Conservation (phyloP, 2,329 filamentous ascomycete species). For the Myotisia sp. region DNA sequence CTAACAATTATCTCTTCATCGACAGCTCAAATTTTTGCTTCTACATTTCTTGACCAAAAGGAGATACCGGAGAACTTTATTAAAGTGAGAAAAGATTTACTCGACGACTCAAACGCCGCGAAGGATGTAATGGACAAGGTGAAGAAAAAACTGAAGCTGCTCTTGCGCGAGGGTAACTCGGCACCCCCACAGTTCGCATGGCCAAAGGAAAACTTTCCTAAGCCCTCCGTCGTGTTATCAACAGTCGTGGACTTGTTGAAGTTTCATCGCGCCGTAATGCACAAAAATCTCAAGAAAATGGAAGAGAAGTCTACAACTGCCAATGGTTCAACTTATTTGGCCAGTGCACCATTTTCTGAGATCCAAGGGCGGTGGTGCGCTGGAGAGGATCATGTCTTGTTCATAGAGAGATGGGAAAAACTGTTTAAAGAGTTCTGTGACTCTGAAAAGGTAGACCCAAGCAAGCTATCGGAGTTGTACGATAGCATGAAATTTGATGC, state of each 20-base stretch:
- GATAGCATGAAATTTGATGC: slow-evolving; percentile 99
- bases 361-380: slow-evolving; percentile 94
- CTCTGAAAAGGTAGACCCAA: slow-evolving; percentile 93
- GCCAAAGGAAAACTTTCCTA: slow-evolving; percentile 80
- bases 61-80: slow-evolving; percentile 78
- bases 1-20: slow-evolving; percentile 9
- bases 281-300: slow-evolving; percentile 76
- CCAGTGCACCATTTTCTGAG: slow-evolving; percentile 43
- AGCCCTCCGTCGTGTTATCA: slow-evolving; percentile 82
- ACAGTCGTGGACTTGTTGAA: slow-evolving; percentile 94
- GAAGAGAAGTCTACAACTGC: slow-evolving; percentile 29
- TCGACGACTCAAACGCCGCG: slow-evolving; percentile 94
- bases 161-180: slow-evolving; percentile 82
- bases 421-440: slow-evolving; percentile 94
- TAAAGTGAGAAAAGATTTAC: slow-evolving; percentile 76
- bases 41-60: slow-evolving; percentile 74
- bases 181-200: slow-evolving; percentile 95
- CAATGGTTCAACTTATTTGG: slow-evolving; percentile 12
- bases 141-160: slow-evolving; percentile 94
- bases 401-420: slow-evolving; percentile 96
- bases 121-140: slow-evolving; percentile 99
- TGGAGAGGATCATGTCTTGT: slow-evolving; percentile 84
- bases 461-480: slow-evolving; percentile 95
- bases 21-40: slow-evolving; percentile 79
- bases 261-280: slow-evolving; percentile 90